Evolutionary conservation across 2,329 filamentous ascomycete genomes (phyloP).

Genomic region (Xylaria sp.): DNA sequence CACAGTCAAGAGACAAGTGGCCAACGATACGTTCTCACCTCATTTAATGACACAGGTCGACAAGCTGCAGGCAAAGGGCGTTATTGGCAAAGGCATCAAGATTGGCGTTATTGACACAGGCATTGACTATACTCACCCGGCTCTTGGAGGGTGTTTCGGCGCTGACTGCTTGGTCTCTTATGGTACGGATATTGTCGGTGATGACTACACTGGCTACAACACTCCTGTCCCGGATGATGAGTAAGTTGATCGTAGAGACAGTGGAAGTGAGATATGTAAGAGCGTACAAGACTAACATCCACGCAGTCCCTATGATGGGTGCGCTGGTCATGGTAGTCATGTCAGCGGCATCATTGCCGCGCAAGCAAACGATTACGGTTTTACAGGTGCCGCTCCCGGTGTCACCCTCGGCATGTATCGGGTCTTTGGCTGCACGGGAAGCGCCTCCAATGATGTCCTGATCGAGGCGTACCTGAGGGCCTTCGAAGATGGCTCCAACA

Average conservation of each 20-base stretch:
- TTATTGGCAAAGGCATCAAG: slow-evolving; percentile 63
- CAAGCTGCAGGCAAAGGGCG: slow-evolving; percentile 59
- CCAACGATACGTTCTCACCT: slow-evolving; percentile 56
- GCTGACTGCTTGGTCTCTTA: slow-evolving; percentile 65
- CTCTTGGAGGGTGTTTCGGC: slow-evolving; percentile 72
- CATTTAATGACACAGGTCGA: slow-evolving; percentile 68
- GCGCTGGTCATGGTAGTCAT: slow-evolving; percentile 67
- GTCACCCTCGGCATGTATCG: slow-evolving; percentile 67
- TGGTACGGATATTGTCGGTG: slow-evolving; percentile 61
- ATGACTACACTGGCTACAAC: slow-evolving; percentile 57
- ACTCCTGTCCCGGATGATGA: slow-evolving; percentile 46
- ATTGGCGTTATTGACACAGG: slow-evolving; percentile 65
- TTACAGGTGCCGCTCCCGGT: slow-evolving; percentile 66
- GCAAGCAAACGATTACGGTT: slow-evolving; percentile 62
- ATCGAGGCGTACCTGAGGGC: slow-evolving; percentile 69
- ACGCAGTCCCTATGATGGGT: slow-evolving; percentile 63
- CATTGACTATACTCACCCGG: slow-evolving; percentile 71
- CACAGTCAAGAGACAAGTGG: slow-evolving; percentile 49
- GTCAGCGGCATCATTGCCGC: slow-evolving; percentile 72
- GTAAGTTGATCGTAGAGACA: slow-evolving; percentile 25
- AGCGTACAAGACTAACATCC: slow-evolving; percentile 38
- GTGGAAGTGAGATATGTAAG: too few species aligned
- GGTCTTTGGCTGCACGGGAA: slow-evolving; percentile 66
- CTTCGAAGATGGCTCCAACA: slow-evolving; percentile 67
- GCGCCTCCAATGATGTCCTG: slow-evolving; percentile 60